Percentiles rank a stretch among this genome's conserved stretches.
phyloP scores from a whole-genome alignment of 164 flowering plant genomes.

The Amborella trichopoda region DNA sequence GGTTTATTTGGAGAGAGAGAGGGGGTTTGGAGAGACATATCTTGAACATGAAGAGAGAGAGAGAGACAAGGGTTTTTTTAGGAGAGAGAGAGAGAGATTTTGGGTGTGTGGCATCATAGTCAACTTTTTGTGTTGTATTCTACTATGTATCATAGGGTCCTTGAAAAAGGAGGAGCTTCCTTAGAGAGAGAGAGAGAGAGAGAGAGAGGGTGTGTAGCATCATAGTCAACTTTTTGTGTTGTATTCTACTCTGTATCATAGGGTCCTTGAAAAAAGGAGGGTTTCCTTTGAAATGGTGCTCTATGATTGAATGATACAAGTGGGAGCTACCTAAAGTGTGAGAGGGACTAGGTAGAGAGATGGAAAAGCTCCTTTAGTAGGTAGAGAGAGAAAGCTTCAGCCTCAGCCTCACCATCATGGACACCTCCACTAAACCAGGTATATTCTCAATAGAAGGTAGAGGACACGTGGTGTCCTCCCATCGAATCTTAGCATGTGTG shows the following conservation, averaged over 20 bases:
- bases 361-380: constrained; percentile 7
- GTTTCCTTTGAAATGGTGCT: constrained; percentile 6
- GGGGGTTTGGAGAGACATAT: no score
- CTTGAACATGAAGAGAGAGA: no score
- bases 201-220: no score
- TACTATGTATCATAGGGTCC: constrained; percentile 14
- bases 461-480: no score
- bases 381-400: constrained; percentile 27
- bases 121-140: constrained; percentile 32
- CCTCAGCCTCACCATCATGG: constrained; percentile 25
- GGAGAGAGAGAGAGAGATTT: neutral
- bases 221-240: no score
- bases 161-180: constrained; percentile 8
- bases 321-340: no score
- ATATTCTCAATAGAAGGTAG: no score
- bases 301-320: constrained; percentile 27
- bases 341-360: neutral
- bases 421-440: constrained; percentile 43
- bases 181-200: no score
- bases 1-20: no score
- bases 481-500: no score
- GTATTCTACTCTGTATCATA: neutral
- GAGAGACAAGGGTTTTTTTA: no score
- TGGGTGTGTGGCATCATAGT: constrained; percentile 13
- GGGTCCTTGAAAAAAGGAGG: constrained; percentile 5